Base-by-base conservation (phyloP, 495 filamentous ascomycete species). In the Penicillium odoratum region DNA sequence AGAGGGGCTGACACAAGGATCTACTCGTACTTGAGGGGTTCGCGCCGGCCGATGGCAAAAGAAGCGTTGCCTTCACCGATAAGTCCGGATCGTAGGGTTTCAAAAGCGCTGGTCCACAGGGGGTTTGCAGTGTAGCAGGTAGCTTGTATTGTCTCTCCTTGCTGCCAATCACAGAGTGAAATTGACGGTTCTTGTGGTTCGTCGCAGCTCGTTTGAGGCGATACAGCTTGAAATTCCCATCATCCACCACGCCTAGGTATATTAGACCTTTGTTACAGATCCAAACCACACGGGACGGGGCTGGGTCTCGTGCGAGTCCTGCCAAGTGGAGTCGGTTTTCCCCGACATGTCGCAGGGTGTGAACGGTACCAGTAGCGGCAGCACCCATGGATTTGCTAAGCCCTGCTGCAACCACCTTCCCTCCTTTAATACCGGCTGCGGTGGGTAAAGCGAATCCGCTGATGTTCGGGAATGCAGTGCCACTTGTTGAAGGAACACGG, bases 301-400 rank as follows among this genome's bases (percentile, higher is more conserved):
- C 70, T 28, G 77, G 77, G 40, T 80, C 75, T 21, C 70, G 65
- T 38, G 68, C 67, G 2, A 85, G 78, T 16, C 77, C 78, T 21
- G 89, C 84, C 26, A 97, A 75, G 56, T 90, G 84, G 8, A 98
- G 79, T 44, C 90, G 86, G 65, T 93, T 94, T 65, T 94, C 91
- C 8, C 90, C 90, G 1, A 85, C 85, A 67, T 94, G 90, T 38
- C 91, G 87, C 40, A 97, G 78, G 40, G 89, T 89, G 59, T 83
- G 87, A 55, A 93, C 87, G 10, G 87, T 90, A 31, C 83, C 89
- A 29, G 87, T 88, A 4, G 90, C 89, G 54, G 88, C 88, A 54
- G 88, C 91, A 40, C 89, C 89, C 60, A 94, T 81, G 21, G 91
- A 94, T 71, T 91, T 88, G 62, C 88, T 90, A 34, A 96, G 84